Evolutionary conservation across 441 rosid species (phyloP).

Genomic region (Kokia cookei): DNA sequence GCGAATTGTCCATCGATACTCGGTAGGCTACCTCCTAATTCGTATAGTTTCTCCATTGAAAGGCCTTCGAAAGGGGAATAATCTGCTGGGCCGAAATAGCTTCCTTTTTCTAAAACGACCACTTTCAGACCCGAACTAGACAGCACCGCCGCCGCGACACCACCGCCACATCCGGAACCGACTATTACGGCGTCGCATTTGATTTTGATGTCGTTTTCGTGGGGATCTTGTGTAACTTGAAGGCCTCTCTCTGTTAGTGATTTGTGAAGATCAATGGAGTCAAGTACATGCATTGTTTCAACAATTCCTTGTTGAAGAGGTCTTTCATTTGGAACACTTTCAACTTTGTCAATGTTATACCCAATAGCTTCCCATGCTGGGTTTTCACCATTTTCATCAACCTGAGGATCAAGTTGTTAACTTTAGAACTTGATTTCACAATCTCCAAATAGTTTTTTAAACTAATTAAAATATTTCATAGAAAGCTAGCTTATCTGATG

Average conservation of each 20-base stretch:
- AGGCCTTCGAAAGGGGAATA: slow-evolving; percentile 68
- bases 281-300: slow-evolving; percentile 46
- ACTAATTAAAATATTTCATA: too few species aligned
- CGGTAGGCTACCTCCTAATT: slow-evolving; percentile 57
- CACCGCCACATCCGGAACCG: slow-evolving; percentile 96
- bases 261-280: slow-evolving; percentile 31
- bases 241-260: slow-evolving; percentile 62
- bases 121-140: slow-evolving; percentile 74
- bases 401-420: slow-evolving; percentile 25
- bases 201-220: slow-evolving; percentile 28
- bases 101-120: slow-evolving; percentile 76
- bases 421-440: too few species aligned
- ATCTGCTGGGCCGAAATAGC: slow-evolving; percentile 49
- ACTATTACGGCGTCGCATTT: slow-evolving; percentile 70
- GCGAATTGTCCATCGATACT: slow-evolving; percentile 26
- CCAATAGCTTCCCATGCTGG: slow-evolving; percentile 77
- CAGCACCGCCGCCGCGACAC: slow-evolving; percentile 78
- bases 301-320: slow-evolving; percentile 70
- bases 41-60: slow-evolving; percentile 43
- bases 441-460: too few species aligned
- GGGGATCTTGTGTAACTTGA: slow-evolving; percentile 20
- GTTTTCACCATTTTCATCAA: slow-evolving; percentile 48
- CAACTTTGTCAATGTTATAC: slow-evolving; percentile 27
- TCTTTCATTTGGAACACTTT: slow-evolving; percentile 19
- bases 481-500: too few species aligned